Conservation (phyloP, 805 yeast genomes). For the Teunomyces gatunensis region DNA sequence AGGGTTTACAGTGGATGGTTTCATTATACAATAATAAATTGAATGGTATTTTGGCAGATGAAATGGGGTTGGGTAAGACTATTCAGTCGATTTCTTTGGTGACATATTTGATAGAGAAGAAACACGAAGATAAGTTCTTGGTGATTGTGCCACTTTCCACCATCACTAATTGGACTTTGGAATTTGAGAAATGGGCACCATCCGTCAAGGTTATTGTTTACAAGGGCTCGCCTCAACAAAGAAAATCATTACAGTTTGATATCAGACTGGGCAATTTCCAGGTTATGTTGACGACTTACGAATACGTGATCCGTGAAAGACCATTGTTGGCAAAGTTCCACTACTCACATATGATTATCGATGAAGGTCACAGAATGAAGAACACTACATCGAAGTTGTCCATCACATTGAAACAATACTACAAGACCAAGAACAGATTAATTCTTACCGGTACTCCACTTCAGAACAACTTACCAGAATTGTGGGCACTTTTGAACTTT, state of each 20-base stretch:
- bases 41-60: constrained; percentile 65
- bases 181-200: constrained; percentile 92
- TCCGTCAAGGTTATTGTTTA: constrained; percentile 64
- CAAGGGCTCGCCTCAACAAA: constrained; percentile 73
- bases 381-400: constrained; percentile 74
- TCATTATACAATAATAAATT: constrained; percentile 58
- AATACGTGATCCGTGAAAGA: constrained; percentile 75
- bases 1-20: constrained; percentile 68
- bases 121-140: constrained; percentile 68
- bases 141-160: constrained; percentile 84
- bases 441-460: constrained; percentile 87
- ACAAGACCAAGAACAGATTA: constrained; percentile 72
- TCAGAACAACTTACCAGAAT: constrained; percentile 79
- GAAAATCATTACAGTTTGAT: constrained; percentile 63
- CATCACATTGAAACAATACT: constrained; percentile 64
- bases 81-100: constrained; percentile 77
- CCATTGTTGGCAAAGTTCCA: constrained; percentile 64
- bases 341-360: constrained; percentile 87
- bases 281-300: constrained; percentile 76
- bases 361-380: constrained; percentile 90
- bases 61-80: constrained; percentile 68
- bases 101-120: constrained; percentile 66
- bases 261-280: constrained; percentile 69
- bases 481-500: constrained; percentile 81
- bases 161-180: constrained; percentile 80